Base-by-base conservation (phyloP, 2,329 filamentous ascomycete species). In the Penicillium sp. region DNA sequence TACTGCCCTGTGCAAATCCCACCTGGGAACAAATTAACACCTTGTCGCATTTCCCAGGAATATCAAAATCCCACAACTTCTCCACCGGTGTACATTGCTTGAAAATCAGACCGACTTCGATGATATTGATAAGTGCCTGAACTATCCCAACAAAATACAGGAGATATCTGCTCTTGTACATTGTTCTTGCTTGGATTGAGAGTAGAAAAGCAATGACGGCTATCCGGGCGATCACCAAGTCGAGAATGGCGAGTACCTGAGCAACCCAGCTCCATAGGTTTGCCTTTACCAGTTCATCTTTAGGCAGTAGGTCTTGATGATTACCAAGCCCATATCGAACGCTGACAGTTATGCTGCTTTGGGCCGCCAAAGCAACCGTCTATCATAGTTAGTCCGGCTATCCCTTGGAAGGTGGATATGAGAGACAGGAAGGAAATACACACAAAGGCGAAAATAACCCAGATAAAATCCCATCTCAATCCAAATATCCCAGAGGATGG, bases 391-490 rank as follows among this genome's bases (percentile, higher is more conserved):
- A 55, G 46, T n/a, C 11, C 29, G 8, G 13, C 16, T 1, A n/a
- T 26, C 2, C 13, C 33, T 24, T 28, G 5, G 5, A 28, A 10
- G 24, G 24, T 28, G 10, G 24, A 28, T 4, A 14, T 26, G 1
- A 24, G 3, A 6, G 13, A 47, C 2, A 21, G 34, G 9, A 23
- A 6, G 3, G 10, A 18, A 1, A 21, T 18, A 42, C 52, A 23
- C 48, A 63, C 61, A 46, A 58, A 47, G 9, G 61, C 56, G 26
- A 63, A 19, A 0, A 57, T 43, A 14, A 56, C 61, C 61, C 61
- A 63, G 9, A 61, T n/a, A 24, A 63, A 63, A 39, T 63, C 61
- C 61, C 61, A 63, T 29, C 61, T 51, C 10, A 63, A 19, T 7
- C 61, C 56, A 16, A 54, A 61, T 16, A 62, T 21, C 10, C 61